Evolutionary conservation across 306 rosid genomes (phyloP), one percentile per base, ranked within the genome.

Genomic region (Castanopsis chinensis): DNA sequence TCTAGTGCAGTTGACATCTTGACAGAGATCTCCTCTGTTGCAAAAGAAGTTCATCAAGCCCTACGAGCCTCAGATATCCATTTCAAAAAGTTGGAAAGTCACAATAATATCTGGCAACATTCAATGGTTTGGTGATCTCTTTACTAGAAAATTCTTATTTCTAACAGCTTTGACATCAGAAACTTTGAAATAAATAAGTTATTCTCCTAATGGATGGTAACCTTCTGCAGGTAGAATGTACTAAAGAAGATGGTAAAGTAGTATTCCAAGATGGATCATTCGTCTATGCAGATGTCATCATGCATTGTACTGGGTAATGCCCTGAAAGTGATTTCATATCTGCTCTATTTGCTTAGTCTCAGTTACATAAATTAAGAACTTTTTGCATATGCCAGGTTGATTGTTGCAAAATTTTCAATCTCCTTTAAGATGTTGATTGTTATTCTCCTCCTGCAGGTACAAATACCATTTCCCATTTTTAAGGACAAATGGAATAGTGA

Each of bases 241-340:
- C 28, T 20, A 8, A 55, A 23, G 76, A 82, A 73, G 82, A 73
- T 73, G 51, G 71, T 65, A 65, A 32, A 33, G 71, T 65, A 65
- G 45, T 32, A 32, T 65, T 65, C 45, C 58, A 80, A 32, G 83
- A 80, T 41, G 82, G 59, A 5, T 72, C 63, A 13, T 63, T 73
- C 1, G 37, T 73, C 33, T 23, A 7, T 73, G 82, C 82, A 2
- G 76, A 78, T 51, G 15, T 8, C 49, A 65, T 82, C 75, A 51
- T 82, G 70, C 76, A 82, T 8, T 82, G 82, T 69, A 78, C 79
- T 10, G 79, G 82, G 84, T 71, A 81, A 21, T 65, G 25, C 69
- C 13, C 33, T 33, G 19, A 18, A 28, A 13, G 20, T 64, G 35
- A 21, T 59, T 59, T 20, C 32, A 49, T 49, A 49, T 49, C 53